These are phyloP conservation scores for Aspergillus persii DNA, from an alignment of 2,329 filamentous ascomycete genomes.

Conservation along the genomic window DNA sequence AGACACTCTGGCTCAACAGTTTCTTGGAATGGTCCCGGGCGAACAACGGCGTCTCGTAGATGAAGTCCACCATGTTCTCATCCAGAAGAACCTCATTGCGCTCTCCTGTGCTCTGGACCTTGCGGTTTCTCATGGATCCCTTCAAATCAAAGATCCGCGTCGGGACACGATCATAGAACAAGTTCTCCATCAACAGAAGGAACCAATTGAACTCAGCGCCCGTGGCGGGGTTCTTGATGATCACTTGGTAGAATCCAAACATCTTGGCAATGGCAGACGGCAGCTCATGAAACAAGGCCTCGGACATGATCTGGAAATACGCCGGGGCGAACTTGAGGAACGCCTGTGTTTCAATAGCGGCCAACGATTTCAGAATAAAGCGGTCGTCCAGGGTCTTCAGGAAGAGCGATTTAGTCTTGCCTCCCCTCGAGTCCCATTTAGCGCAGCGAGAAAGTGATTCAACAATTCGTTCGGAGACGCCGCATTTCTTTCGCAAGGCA, in stretches of 20 bases:
- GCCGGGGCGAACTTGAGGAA: constrained; percentile 95
- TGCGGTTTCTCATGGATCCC: constrained; percentile 97
- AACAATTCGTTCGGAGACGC: constrained; percentile 87
- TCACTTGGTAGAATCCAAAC: constrained; percentile 96
- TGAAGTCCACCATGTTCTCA: constrained; percentile 99
- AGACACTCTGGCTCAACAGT: constrained; percentile 83
- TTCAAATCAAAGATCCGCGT: constrained; percentile 94
- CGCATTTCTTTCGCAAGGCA: constrained; percentile 86
- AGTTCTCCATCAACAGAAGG: constrained; percentile 91
- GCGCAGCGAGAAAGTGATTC: constrained; percentile 93
- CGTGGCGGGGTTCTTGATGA: constrained; percentile 90
- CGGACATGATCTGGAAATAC: constrained; percentile 96
- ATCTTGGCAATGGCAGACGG: constrained; percentile 98
- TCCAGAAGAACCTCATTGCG: constrained; percentile 94
- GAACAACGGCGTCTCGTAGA: constrained; percentile 95
- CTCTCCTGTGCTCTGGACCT: constrained; percentile 92
- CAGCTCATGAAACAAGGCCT: constrained; percentile 90
- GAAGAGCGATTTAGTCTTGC: constrained; percentile 97
- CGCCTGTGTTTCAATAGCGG: constrained; percentile 85
- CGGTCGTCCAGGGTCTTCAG: constrained; percentile 94
- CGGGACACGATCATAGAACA: constrained; percentile 92
- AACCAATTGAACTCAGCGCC: constrained; percentile 94
- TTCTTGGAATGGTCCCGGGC: constrained; percentile 95
- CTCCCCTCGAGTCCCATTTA: constrained; percentile 97
- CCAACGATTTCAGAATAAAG: constrained; percentile 87